Percentiles rank a stretch among this genome's conserved stretches.
Conservation (phyloP, 495 filamentous ascomycete species). For the Hypoxylon trugodes region DNA sequence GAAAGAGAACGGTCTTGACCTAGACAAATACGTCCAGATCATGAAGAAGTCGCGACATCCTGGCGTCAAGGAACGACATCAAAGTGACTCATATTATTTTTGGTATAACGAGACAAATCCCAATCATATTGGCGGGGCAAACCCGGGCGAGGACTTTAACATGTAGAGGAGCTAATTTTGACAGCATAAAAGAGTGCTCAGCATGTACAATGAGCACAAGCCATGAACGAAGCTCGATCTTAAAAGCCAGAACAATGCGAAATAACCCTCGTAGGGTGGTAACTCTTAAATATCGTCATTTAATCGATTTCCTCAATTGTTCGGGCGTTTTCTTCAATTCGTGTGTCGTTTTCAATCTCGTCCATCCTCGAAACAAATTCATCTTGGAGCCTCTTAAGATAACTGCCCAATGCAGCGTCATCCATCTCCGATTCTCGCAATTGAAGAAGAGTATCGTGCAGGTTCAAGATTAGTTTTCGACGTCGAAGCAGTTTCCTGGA, state of each 20-base stretch:
- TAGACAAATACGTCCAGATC: constrained; percentile 29
- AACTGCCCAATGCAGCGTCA: constrained; percentile 65
- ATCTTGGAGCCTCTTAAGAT: constrained; percentile 74
- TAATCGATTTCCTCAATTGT: constrained; percentile 1
- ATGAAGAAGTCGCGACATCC: constrained; percentile 36
- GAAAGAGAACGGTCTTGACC: constrained; percentile 28
- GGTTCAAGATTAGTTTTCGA: constrained; percentile 74
- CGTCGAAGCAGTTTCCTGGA: constrained; percentile 65
- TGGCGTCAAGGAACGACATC: constrained; percentile 30
- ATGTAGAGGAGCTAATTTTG: constrained; percentile 17
- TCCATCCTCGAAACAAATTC: constrained; percentile 81
- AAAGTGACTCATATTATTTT: constrained; percentile 30
- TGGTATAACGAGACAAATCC: constrained; percentile 32
- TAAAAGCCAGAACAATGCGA: not conserved
- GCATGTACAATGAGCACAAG: not conserved
- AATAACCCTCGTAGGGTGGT: not conserved
- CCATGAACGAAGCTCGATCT: not conserved
- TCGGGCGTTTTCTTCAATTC: not conserved
- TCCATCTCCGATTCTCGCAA: constrained; percentile 74
- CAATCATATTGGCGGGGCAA: constrained; percentile 31
- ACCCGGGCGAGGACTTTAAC: constrained; percentile 32
- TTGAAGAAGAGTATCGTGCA: constrained; percentile 80
- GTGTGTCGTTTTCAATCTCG: constrained; percentile 52
- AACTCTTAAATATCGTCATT: not conserved
- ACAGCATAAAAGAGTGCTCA: too few species aligned